Conservation (phyloP, 2,329 filamentous ascomycete genomes). For the Fusarium torreyae region DNA sequence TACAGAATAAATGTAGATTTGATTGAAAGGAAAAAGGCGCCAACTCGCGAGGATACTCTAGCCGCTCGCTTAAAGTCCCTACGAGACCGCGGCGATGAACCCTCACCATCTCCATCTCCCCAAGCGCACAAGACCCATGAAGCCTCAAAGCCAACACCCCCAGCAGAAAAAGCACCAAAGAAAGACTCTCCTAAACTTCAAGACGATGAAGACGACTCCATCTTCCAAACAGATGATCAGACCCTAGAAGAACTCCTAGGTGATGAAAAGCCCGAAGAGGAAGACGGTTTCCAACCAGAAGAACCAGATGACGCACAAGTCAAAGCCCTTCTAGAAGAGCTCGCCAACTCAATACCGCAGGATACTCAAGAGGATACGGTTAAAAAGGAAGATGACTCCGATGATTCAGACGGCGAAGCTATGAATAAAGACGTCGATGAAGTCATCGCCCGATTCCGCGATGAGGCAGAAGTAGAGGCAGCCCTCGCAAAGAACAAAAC, state of each 20-base stretch:
- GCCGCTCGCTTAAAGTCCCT: slow-evolving; percentile 67
- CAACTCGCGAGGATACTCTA: slow-evolving; percentile 66
- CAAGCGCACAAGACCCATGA: slow-evolving; percentile 21
- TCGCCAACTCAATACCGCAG: slow-evolving; percentile 54
- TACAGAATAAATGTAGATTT: slow-evolving; percentile 53
- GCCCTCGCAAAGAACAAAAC: slow-evolving; percentile 34
- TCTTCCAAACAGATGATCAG: slow-evolving; percentile 66
- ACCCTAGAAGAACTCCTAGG: slow-evolving; percentile 67
- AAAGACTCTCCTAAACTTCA: slow-evolving; percentile 25
- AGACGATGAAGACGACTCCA: slow-evolving; percentile 56
- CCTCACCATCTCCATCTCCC: slow-evolving; percentile 29
- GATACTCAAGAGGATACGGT: slow-evolving; percentile 22
- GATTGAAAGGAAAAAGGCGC: slow-evolving; percentile 60
- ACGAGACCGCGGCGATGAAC: slow-evolving; percentile 58
- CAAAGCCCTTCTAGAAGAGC: slow-evolving; percentile 56
- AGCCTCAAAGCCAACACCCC: slow-evolving; percentile 5
- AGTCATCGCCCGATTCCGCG: slow-evolving; percentile 62
- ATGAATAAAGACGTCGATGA: slow-evolving; percentile 63
- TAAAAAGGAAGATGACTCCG: slow-evolving; percentile 47
- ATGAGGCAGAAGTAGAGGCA: slow-evolving; percentile 61
- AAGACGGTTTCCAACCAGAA: slow-evolving; percentile 48
- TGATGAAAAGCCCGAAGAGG: slow-evolving; percentile 58
- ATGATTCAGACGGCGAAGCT: slow-evolving; percentile 67
- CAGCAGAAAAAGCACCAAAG: slow-evolving; percentile 2
- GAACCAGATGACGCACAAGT: slow-evolving; percentile 53